Evolutionary conservation across 805 yeast species (phyloP).

Genomic region (Saccharomyces paradoxus): DNA sequence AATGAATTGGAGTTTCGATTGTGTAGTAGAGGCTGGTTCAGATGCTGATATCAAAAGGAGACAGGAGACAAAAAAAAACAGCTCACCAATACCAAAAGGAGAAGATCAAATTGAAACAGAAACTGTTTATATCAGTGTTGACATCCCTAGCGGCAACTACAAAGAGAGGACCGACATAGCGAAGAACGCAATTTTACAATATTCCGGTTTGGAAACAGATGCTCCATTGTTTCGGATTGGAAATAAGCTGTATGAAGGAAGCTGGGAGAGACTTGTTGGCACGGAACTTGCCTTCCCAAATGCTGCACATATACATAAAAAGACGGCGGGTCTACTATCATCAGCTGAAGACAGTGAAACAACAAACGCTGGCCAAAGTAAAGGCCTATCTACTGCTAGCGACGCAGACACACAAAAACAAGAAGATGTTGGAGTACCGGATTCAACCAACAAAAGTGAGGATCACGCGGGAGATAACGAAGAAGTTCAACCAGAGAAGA

Average conservation of each 20-base stretch:
- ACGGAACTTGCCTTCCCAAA: slow-evolving; percentile 47
- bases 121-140: slow-evolving; percentile 48
- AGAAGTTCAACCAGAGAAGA: slow-evolving; percentile 16
- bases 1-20: slow-evolving; percentile 85
- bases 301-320: slow-evolving; percentile 18
- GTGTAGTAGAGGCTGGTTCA: slow-evolving; percentile 79
- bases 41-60: slow-evolving; percentile 71
- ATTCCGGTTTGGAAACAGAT: slow-evolving; percentile 47
- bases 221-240: slow-evolving; percentile 53
- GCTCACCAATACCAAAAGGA: not conserved
- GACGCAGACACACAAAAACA: slow-evolving; percentile 3
- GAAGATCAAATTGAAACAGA: slow-evolving; percentile 34
- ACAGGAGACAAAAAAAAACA: slow-evolving; percentile 5
- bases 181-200: slow-evolving; percentile 39
- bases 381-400: not conserved
- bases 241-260: slow-evolving; percentile 56
- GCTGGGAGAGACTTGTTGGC: slow-evolving; percentile 73
- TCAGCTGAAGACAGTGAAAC: not conserved
- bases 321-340: not conserved
- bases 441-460: slow-evolving; percentile 7
- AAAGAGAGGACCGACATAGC: slow-evolving; percentile 27
- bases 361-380: not conserved
- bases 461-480: slow-evolving; percentile 5
- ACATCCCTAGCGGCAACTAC: slow-evolving; percentile 36
- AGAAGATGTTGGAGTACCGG: slow-evolving; percentile 12